Evolutionary conservation across 2,329 filamentous ascomycete genomes (phyloP).

Genomic region (Penicillium crustosum): DNA sequence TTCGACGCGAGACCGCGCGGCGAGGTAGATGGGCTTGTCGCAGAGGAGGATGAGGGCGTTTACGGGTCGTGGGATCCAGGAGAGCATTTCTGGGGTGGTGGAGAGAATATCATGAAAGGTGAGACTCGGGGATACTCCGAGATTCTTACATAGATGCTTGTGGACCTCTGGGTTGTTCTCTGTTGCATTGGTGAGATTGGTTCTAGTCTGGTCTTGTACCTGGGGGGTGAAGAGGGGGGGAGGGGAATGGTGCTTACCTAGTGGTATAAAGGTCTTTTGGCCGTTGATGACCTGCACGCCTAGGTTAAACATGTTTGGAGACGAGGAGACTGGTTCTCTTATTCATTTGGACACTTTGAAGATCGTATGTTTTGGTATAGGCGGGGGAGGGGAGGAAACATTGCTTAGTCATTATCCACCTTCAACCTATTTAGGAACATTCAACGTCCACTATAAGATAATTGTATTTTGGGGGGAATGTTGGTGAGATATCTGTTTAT

Average conservation of each 20-base stretch:
- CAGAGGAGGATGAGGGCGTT: conserved; percentile 57
- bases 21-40: conserved; percentile 44
- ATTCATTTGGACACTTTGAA: not conserved
- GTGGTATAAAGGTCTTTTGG: conserved; percentile 35
- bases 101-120: conserved; percentile 57
- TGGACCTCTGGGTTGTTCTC: conserved; percentile 60
- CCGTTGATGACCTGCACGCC: conserved; percentile 28
- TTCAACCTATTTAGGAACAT: not conserved
- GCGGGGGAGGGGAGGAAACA: not conserved
- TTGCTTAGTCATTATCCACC: not conserved
- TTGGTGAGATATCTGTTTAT: not conserved
- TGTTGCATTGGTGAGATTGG: conserved; percentile 26
- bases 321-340: not conserved
- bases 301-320: conserved; percentile 10
- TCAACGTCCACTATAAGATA: not conserved
- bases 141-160: conserved; percentile 49
- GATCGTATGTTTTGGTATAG: not conserved
- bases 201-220: not conserved
- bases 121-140: conserved; percentile 50
- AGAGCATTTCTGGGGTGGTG: conserved; percentile 52
- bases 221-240: not conserved
- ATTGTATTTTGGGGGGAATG: not conserved
- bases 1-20: conserved; percentile 45
- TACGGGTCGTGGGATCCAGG: conserved; percentile 54
- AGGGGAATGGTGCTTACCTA: conserved; percentile 22